Conservation (phyloP, 2,329 filamentous ascomycete species). For the Rhynchosporium agropyri region DNA sequence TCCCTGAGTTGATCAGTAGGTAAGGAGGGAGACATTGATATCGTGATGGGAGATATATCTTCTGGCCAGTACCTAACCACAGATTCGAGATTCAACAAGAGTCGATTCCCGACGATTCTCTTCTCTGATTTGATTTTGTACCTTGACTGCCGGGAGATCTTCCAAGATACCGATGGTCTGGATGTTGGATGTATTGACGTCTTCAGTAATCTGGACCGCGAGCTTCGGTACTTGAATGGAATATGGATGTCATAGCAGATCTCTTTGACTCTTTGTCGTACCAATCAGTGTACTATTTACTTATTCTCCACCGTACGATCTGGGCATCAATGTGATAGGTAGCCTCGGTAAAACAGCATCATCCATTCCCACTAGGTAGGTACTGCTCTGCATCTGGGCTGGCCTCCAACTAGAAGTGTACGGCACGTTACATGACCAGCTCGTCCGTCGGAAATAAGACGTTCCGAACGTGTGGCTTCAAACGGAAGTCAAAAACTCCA, state of each 20-base stretch:
- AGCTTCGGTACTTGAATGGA: not conserved
- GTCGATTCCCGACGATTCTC: too few species aligned
- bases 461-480: conserved; percentile 3
- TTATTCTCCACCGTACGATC: not conserved
- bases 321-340: not conserved
- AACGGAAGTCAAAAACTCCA: not conserved
- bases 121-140: too few species aligned
- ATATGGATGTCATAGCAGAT: not conserved
- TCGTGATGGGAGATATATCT: too few species aligned
- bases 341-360: not conserved
- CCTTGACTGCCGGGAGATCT: conserved; percentile 10
- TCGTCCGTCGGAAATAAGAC: not conserved
- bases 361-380: not conserved
- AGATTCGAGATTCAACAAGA: too few species aligned
- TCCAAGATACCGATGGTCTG: conserved; percentile 5
- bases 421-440: conserved; percentile 7
- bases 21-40: too few species aligned
- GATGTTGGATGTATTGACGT: not conserved
- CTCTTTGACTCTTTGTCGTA: too few species aligned
- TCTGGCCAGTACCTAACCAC: too few species aligned
- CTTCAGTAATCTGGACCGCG: not conserved
- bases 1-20: too few species aligned
- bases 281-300: too few species aligned
- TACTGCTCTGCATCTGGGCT: not conserved
- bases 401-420: not conserved